Evolutionary conservation across 192 early-diverging fungal species (phyloP).

Genomic region (Nowakowskiella sp.): DNA sequence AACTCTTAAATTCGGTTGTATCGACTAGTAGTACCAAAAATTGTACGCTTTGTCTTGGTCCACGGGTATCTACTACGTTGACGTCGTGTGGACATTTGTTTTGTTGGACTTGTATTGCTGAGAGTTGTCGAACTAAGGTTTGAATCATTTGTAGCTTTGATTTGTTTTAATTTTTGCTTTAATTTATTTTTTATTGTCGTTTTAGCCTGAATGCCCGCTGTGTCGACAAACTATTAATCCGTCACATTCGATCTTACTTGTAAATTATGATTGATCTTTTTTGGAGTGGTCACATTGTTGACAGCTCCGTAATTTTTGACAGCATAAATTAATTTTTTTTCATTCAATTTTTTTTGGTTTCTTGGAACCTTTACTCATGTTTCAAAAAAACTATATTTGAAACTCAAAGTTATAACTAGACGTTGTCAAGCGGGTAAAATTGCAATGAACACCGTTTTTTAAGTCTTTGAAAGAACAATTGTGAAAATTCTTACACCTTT

Average conservation of each 20-base stretch:
- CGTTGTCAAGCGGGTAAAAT: too few species aligned
- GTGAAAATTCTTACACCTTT: too few species aligned
- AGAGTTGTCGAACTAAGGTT: conserved; percentile 88
- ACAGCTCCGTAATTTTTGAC: too few species aligned
- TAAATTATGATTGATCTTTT: conserved; percentile 57
- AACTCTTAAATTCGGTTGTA: conserved; percentile 5
- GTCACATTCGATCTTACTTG: conserved; percentile 69
- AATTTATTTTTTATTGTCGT: conserved; percentile 10
- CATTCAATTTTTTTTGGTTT: too few species aligned
- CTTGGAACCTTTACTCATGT: too few species aligned
- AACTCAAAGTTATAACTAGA: too few species aligned
- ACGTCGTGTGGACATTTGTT: conserved; percentile 94
- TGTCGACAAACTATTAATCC: conserved; percentile 73
- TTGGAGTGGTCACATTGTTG: too few species aligned
- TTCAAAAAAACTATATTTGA: too few species aligned
- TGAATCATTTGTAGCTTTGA: neutral
- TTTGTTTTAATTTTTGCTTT: conserved; percentile 3
- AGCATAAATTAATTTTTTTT: too few species aligned
- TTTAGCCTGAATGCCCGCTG: conserved; percentile 81
- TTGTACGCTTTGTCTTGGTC: conserved; percentile 82
- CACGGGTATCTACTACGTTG: conserved; percentile 63
- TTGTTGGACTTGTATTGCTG: conserved; percentile 89
- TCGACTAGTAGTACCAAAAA: conserved; percentile 38
- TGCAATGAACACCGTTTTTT: too few species aligned
- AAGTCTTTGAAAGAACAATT: too few species aligned